These are phyloP conservation scores for Borovskyia barvae DNA, from an alignment of 208 protist species.

Conservation along the genomic window DNA sequence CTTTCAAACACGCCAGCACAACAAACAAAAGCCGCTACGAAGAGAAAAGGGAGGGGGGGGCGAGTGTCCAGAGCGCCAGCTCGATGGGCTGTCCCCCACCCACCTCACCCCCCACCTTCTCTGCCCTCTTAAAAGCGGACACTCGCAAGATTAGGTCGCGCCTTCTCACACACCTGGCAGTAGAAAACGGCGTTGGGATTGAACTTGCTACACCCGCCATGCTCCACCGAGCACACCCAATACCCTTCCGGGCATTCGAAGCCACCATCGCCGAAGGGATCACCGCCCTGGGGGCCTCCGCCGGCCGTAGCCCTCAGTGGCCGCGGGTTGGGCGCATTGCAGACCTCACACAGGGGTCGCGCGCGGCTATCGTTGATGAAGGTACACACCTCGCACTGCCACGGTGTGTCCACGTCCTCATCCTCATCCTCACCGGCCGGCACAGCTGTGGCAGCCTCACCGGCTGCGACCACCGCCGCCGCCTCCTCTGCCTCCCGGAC, in stretches of 20 bases:
- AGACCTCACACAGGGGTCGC: slow-evolving; percentile 40
- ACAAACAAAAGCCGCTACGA: not conserved
- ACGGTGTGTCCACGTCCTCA: slow-evolving; percentile 38
- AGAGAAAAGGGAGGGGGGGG: not conserved
- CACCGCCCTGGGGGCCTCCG: not conserved
- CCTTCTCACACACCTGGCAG: slow-evolving; percentile 83
- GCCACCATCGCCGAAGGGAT: slow-evolving; percentile 2
- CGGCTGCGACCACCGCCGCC: not conserved
- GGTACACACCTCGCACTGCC: slow-evolving; percentile 58
- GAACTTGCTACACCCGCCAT: slow-evolving; percentile 86
- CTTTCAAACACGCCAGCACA: not conserved
- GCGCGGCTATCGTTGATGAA: slow-evolving; percentile 53
- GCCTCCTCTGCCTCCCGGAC: slow-evolving; percentile 11
- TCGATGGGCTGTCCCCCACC: no score
- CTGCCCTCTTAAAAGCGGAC: slow-evolving; percentile 50
- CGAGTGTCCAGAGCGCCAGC: not conserved
- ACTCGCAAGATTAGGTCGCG: slow-evolving; percentile 62
- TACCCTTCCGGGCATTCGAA: slow-evolving; percentile 73
- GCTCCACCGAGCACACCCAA: slow-evolving; percentile 80
- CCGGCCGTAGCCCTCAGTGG: slow-evolving; percentile 16
- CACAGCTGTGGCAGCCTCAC: not conserved
- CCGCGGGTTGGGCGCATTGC: slow-evolving; percentile 47
- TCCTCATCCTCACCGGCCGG: slow-evolving; percentile 7
- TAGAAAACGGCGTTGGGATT: slow-evolving; percentile 80
- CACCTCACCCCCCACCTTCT: no score